A percentile compares a stretch with the other conserved stretches of the same genome.
Conservation (phyloP, 2,329 filamentous ascomycete genomes). For the Cercospora sojina region DNA sequence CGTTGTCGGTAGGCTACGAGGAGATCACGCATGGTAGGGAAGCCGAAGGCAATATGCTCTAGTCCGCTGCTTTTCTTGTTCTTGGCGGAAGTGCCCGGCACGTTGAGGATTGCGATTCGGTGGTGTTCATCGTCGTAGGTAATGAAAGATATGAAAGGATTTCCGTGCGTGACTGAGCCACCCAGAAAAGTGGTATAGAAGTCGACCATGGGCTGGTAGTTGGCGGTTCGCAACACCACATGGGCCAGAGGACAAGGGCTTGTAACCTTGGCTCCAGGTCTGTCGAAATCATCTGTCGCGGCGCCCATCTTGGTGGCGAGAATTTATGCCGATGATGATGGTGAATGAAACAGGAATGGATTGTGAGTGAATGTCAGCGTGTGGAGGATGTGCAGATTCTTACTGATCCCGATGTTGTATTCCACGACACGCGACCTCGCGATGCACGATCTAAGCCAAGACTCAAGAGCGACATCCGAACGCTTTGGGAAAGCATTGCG, state of each 20-base stretch:
- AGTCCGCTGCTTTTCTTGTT: neutral
- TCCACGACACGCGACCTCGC: neutral
- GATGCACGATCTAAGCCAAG: neutral
- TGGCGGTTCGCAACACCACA: slow-evolving; percentile 32
- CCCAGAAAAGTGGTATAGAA: slow-evolving; percentile 35
- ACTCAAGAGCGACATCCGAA: neutral
- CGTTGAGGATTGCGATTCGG: neutral
- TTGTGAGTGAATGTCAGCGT: neutral
- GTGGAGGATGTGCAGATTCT: neutral
- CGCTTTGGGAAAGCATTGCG: neutral
- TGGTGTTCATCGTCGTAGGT: neutral
- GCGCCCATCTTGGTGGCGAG: neutral
- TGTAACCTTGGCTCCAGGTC: neutral
- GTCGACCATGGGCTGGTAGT: slow-evolving; percentile 26
- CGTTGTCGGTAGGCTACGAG: neutral
- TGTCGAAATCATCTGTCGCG: neutral
- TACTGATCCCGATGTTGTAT: neutral
- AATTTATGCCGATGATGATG: neutral
- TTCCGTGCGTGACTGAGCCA: slow-evolving; percentile 3
- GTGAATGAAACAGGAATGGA: neutral
- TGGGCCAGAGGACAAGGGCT: slow-evolving; percentile 26
- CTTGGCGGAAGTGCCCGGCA: neutral
- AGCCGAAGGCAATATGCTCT: neutral
- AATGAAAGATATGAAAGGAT: neutral
- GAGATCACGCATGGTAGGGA: neutral